These are phyloP conservation scores for Sordaria brevicollis DNA, from an alignment of 495 filamentous ascomycete species.

Conservation along the genomic window DNA sequence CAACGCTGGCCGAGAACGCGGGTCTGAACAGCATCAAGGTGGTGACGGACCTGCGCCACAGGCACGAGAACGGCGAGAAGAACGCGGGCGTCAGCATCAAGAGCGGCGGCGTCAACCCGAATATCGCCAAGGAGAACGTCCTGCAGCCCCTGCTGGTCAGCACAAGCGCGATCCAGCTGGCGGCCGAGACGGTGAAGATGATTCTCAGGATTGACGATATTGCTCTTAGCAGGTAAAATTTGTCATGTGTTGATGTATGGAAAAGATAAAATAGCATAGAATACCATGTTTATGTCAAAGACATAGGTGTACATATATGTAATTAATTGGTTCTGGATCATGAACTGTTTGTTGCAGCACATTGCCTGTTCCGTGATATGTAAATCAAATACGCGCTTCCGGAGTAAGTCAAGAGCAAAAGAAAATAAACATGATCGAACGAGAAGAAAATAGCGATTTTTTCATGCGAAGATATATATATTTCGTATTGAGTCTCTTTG, in stretches of 20 bases:
- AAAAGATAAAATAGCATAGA: conserved; percentile 2
- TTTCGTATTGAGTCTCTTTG: too few relatives aligned
- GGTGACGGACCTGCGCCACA: conserved; percentile 90
- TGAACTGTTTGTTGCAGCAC: too few relatives aligned
- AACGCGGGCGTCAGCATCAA: conserved; percentile 96
- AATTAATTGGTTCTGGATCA: neutral
- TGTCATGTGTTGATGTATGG: neutral
- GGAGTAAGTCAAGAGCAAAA: too few relatives aligned
- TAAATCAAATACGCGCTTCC: too few relatives aligned
- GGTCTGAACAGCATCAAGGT: conserved; percentile 97
- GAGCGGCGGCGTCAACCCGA: conserved; percentile 87
- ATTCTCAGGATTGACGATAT: conserved; percentile 95
- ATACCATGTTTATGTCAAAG: too few relatives aligned
- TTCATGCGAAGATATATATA: too few relatives aligned
- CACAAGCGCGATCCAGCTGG: conserved; percentile 93
- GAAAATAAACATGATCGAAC: too few relatives aligned
- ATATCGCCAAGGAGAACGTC: conserved; percentile 95
- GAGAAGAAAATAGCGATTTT: too few relatives aligned
- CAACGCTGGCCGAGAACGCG: conserved; percentile 93
- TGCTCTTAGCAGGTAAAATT: conserved; percentile 43
- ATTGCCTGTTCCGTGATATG: too few relatives aligned
- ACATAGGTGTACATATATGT: neutral
- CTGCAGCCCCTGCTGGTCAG: conserved; percentile 91
- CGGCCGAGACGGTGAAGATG: conserved; percentile 98
- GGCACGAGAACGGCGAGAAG: conserved; percentile 87